Conservation (phyloP, 768 basidiomycete genomes). For the Leccinum broughii region DNA sequence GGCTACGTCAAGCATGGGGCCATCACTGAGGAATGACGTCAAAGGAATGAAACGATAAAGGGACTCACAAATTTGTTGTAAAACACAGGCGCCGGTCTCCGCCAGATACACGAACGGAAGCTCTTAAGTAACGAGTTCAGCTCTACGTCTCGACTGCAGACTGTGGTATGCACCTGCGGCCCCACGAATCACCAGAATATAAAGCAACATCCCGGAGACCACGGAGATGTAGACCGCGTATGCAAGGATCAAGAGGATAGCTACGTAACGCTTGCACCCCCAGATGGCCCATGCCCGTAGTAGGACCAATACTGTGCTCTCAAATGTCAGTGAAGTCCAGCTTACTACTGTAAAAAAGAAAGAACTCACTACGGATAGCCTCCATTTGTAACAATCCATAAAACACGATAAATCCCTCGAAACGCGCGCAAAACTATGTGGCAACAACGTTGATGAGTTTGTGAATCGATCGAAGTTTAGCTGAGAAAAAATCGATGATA, state of each 20-base stretch:
- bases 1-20: background rate
- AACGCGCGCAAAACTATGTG: slow-evolving; percentile 9
- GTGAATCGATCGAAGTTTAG: too few relatives aligned
- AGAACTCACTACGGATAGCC: slow-evolving; percentile 13
- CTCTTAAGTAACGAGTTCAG: background rate
- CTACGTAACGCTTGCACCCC: slow-evolving; percentile 3
- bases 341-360: background rate
- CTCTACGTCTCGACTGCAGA: background rate
- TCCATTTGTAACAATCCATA: slow-evolving; percentile 4
- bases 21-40: background rate
- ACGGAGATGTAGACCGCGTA: slow-evolving; percentile 7
- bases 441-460: background rate
- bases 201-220: background rate
- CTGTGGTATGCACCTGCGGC: background rate
- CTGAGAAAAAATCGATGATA: background rate
- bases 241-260: background rate
- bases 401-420: background rate
- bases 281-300: slow-evolving; percentile 20
- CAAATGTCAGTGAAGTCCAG: background rate
- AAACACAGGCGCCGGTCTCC: too few relatives aligned
- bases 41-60: too few relatives aligned
- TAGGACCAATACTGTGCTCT: slow-evolving; percentile 12
- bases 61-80: too few relatives aligned
- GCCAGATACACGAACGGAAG: background rate
- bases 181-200: background rate